Evolutionary conservation across 1,284 basidiomycete species (phyloP), one percentile per base, ranked within the genome.

Genomic region (Chalciporus sp.): DNA sequence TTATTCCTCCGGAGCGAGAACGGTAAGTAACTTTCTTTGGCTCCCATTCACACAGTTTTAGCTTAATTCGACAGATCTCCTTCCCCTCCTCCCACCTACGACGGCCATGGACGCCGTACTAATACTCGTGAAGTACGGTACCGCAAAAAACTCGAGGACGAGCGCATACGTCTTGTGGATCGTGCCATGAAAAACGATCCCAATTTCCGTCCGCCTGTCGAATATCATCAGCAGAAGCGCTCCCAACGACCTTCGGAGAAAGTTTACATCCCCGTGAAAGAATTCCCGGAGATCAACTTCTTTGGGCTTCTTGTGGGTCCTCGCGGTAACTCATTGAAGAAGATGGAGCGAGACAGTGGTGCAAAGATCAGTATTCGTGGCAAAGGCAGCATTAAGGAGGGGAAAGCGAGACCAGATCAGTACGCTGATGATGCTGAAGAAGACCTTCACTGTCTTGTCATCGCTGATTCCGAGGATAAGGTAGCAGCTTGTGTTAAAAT

Each of bases 261-360:
- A 75, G 96, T 99, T 55, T 99, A 98, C 71, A 95, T 99, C 58
- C 97, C 97, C 27, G 94, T 98, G 67, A 98, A 99, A 72, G 97
- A 99, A 75, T 99, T 99, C 68, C 97, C 97, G 5, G 96, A 99
- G 75, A 99, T 99, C 80, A 99, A 99, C 74, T 99, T 99, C 75
- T 99, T 99, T 66, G 97, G 97, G 65, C 80, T 99, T 56, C 85
- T 99, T 56, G 96, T 99, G 58, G 97, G 97, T 40, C 97, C 97
- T 65, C 90, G 97, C 66, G 97, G 97, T 46, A 99, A 99, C 72
- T 96, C 94, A 75, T 77, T 99, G 78, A 99, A 99, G 82, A 95
- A 94, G 74, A 99, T 99, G 97, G 97, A 99, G 75, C 81, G 92
- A 52, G 94, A 99, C 66, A 94, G 90, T 66, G 97, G 97, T 26